Evolutionary conservation across 805 yeast species (phyloP), one percentile per base, ranked within the genome.

Genomic region (Lipomyces sp.): DNA sequence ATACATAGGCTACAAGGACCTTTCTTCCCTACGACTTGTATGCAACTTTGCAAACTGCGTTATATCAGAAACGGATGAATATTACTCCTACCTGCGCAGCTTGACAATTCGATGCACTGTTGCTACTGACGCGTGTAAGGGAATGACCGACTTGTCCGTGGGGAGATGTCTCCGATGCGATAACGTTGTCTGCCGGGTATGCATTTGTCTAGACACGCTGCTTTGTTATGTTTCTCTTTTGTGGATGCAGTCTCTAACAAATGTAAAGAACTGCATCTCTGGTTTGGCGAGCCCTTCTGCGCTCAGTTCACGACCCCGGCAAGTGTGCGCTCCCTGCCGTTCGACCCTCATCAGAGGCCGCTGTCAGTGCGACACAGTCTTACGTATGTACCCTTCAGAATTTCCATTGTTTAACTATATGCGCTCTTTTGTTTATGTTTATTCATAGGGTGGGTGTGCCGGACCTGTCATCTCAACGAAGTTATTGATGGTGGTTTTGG

Each of bases 381-480:
- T 18, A 14, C 54, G 49, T 40, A 38, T 16, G 55, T 36, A 14
- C 33, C 39, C 43, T 26, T n/a, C 31, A 6, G 7, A 11, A 19
- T 34, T 13, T 10, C 28, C 10, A 21, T 22, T 34, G 6, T 14
- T n/a, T 21, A 10, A 19, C 5, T 8, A 4, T 5, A 22, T 16
- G 11, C 33, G n/a, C n/a, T n/a, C n/a, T 32, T 7, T 34, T 19
- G 24, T 43, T 16, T 34, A 16, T 21, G 4, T 8, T 14, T 11
- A 10, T 13, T 11, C 16, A 22, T 32, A 53, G 53, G 58, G 3
- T 55, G 59, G 59, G 48, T 52, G 4, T 55, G 59, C 35, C 33
- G 23, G 14, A 36, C 39, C 36, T 55, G 59, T 28, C 59, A 43
- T 24, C 36, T 31, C n/a, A 26, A 22, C 18, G 59, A 55, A 26